phyloP scores from a whole-genome alignment of 176 grass and related monocot genomes.

The Rhynchospora pubera region DNA sequence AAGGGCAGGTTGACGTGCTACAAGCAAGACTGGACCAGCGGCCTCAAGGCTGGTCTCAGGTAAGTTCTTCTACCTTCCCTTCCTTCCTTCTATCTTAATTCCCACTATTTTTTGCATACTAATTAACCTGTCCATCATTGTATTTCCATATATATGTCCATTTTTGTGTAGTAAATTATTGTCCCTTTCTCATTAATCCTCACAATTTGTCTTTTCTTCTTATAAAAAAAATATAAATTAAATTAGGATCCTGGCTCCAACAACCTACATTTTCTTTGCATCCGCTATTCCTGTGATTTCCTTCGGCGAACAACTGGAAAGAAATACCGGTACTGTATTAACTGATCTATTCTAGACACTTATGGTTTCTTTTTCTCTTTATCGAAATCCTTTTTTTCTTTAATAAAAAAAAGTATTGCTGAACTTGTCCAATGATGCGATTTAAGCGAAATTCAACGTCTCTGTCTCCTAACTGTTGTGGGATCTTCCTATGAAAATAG shows the following conservation, averaged over 20 bases:
- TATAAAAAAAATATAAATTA: neutral
- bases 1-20: conserved; percentile 69
- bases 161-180: too few relatives aligned
- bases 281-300: conserved; percentile 99
- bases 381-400: neutral
- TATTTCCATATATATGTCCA: neutral
- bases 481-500: neutral
- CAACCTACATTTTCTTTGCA: conserved; percentile 99
- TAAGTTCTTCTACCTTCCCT: conserved; percentile 20
- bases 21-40: conserved; percentile 93
- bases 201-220: neutral
- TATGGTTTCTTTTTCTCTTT: neutral
- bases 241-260: conserved; percentile 85
- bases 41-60: conserved; percentile 77
- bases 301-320: conserved; percentile 91
- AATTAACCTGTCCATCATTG: neutral
- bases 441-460: conserved; percentile 2
- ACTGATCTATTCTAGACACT: neutral
- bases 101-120: neutral
- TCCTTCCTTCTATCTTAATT: too few relatives aligned
- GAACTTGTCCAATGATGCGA: too few relatives aligned
- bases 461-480: conserved; percentile 15
- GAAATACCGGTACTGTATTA: conserved; percentile 59
- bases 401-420: too few relatives aligned
- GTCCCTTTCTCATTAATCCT: neutral